Percentiles rank a stretch among this genome's conserved stretches.
Evolutionary conservation across 768 basidiomycete genomes (phyloP).

Genomic region (Rhodotorula toruloides): DNA sequence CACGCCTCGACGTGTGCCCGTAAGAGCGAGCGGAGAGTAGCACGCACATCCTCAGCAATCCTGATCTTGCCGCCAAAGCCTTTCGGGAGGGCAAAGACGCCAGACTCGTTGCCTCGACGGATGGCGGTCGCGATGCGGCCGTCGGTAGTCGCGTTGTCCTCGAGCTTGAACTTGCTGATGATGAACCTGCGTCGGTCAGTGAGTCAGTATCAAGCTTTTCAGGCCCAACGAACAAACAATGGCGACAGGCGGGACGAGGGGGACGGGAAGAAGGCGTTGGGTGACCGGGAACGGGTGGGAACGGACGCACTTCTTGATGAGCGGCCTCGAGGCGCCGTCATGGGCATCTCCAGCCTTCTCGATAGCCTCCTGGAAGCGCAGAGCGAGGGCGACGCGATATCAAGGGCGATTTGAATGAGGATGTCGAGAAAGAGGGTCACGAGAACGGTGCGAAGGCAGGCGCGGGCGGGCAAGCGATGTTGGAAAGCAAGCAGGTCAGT

Average conservation of each 20-base stretch:
- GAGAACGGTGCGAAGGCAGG: neutral
- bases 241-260: neutral
- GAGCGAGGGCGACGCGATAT: neutral
- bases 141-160: slow-evolving; percentile 69
- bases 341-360: slow-evolving; percentile 61
- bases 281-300: neutral
- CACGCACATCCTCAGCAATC: slow-evolving; percentile 49
- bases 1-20: no score
- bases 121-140: slow-evolving; percentile 77
- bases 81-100: slow-evolving; percentile 79
- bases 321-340: slow-evolving; percentile 66
- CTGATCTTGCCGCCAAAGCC: slow-evolving; percentile 74
- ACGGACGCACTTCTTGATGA: slow-evolving; percentile 69
- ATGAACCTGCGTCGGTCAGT: slow-evolving; percentile 60
- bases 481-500: neutral
- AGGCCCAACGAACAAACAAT: slow-evolving; percentile 29
- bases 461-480: neutral
- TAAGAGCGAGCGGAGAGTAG: no score
- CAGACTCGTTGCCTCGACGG: slow-evolving; percentile 71
- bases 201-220: no score
- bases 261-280: neutral
- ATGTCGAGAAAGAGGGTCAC: neutral
- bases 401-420: neutral
- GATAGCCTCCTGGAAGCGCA: slow-evolving; percentile 44
- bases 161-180: slow-evolving; percentile 73